These are phyloP conservation scores for Fabrea salina DNA, from an alignment of 169 alveolate species.

Conservation along the genomic window DNA sequence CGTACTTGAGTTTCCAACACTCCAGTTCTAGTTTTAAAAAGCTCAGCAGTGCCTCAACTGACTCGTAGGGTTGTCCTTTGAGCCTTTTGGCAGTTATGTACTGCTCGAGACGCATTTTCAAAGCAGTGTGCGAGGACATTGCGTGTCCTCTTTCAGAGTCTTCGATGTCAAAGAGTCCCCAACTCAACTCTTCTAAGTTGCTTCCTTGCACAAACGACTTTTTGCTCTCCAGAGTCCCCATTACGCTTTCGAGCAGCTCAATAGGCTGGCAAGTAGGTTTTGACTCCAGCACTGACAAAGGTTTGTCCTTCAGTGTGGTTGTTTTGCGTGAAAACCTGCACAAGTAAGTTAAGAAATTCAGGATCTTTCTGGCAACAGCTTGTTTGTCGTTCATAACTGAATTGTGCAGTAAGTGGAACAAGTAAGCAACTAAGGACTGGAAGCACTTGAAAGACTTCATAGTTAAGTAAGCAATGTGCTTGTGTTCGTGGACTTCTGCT, in stretches of 20 bases:
- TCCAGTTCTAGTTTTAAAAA: too few species aligned
- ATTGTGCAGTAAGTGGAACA: background rate
- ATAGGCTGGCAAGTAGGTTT: background rate
- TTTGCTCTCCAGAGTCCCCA: too few species aligned
- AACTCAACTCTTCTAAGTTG: background rate
- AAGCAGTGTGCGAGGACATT: background rate
- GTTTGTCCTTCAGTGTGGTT: background rate
- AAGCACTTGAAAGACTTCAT: too few species aligned
- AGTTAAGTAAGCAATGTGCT: too few species aligned
- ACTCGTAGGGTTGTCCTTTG: too few species aligned
- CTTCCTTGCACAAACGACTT: background rate
- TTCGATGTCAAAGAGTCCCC: slow-evolving; percentile 1
- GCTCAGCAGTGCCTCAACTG: too few species aligned
- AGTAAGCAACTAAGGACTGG: too few species aligned
- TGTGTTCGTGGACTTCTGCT: background rate
- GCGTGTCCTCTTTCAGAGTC: background rate
- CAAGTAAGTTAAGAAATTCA: background rate
- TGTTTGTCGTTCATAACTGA: slow-evolving; percentile 8
- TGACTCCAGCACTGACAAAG: background rate
- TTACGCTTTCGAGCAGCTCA: background rate
- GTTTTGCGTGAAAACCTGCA: background rate
- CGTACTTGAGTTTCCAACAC: background rate
- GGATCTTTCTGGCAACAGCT: background rate
- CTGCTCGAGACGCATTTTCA: background rate
- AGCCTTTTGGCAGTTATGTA: too few species aligned